Conservation (phyloP, 2,329 filamentous ascomycete genomes). For the Fusarium buxicola region DNA sequence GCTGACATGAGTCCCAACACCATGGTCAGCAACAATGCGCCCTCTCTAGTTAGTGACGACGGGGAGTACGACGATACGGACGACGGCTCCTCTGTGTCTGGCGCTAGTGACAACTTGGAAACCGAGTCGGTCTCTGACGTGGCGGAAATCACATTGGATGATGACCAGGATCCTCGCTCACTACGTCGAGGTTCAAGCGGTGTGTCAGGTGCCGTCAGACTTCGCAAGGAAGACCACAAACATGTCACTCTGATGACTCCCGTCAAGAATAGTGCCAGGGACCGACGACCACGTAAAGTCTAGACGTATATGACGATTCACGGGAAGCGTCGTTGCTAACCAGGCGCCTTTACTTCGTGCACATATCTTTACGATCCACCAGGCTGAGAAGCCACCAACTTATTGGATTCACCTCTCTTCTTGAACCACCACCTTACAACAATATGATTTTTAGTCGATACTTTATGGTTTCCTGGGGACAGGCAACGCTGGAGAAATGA, state of each 20-base stretch:
- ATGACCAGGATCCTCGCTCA: slow-evolving; percentile 62
- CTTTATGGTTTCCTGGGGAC: slow-evolving; percentile 34
- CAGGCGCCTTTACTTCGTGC: slow-evolving; percentile 2
- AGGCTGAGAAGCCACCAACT: slow-evolving; percentile 24
- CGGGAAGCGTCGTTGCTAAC: neutral
- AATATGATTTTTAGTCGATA: slow-evolving; percentile 47
- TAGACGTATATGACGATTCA: slow-evolving; percentile 24
- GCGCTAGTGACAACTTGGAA: slow-evolving; percentile 66
- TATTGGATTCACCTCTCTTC: slow-evolving; percentile 46
- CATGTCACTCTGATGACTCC: slow-evolving; percentile 67
- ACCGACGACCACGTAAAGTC: slow-evolving; percentile 47
- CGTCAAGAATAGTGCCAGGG: slow-evolving; percentile 56
- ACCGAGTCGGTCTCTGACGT: slow-evolving; percentile 71
- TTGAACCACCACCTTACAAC: slow-evolving; percentile 44
- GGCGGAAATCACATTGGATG: slow-evolving; percentile 71
- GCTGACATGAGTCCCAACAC: slow-evolving; percentile 76
- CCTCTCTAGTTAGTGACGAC: slow-evolving; percentile 83
- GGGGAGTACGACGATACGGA: slow-evolving; percentile 82
- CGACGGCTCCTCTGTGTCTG: slow-evolving; percentile 70
- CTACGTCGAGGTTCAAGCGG: slow-evolving; percentile 58
- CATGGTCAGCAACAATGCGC: slow-evolving; percentile 78
- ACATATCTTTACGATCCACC: slow-evolving; percentile 17
- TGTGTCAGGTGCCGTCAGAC: slow-evolving; percentile 58
- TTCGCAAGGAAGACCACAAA: slow-evolving; percentile 66
- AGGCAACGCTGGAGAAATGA: slow-evolving; percentile 31